Percentiles rank a stretch among this genome's conserved stretches.
Evolutionary conservation across 2,329 filamentous ascomycete species (phyloP).

Genomic region (Leptographium lundbergii): DNA sequence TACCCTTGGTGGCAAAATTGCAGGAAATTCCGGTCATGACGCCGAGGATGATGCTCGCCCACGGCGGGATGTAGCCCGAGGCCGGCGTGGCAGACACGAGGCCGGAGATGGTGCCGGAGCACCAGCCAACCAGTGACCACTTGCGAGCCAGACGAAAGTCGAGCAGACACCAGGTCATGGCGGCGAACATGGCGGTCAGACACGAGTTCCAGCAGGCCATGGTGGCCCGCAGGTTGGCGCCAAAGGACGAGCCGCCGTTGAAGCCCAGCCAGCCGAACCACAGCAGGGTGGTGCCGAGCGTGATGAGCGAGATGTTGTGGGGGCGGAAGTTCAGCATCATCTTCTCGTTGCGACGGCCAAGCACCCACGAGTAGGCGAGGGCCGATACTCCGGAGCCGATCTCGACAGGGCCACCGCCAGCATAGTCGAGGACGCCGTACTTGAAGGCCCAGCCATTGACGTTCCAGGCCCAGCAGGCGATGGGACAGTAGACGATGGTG

Average conservation of each 20-base stretch:
- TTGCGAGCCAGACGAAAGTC: conserved; percentile 91
- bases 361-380: conserved; percentile 87
- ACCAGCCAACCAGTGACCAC: conserved; percentile 74
- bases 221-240: conserved; percentile 82
- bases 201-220: conserved; percentile 99
- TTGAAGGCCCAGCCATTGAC: conserved; percentile 83
- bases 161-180: conserved; percentile 87
- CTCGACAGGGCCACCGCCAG: conserved; percentile 92
- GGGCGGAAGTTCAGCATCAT: conserved; percentile 99
- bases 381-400: conserved; percentile 90
- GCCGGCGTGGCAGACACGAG: conserved; percentile 59
- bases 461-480: conserved; percentile 97
- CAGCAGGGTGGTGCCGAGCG: conserved; percentile 85
- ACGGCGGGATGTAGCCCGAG: conserved; percentile 55
- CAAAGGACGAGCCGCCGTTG: conserved; percentile 92
- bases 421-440: conserved; percentile 90
- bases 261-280: conserved; percentile 99
- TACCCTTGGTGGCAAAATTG: conserved; percentile 53
- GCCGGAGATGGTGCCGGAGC: conserved; percentile 57
- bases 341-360: conserved; percentile 92
- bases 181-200: conserved; percentile 80
- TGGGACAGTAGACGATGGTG: conserved; percentile 91
- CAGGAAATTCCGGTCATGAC: conserved; percentile 52
- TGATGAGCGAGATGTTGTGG: conserved; percentile 96
- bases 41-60: conserved; percentile 55